A percentile compares a stretch with the other conserved stretches of the same genome.
phyloP scores from a whole-genome alignment of 441 rosid species.

The Adansonia madagascariensis region DNA sequence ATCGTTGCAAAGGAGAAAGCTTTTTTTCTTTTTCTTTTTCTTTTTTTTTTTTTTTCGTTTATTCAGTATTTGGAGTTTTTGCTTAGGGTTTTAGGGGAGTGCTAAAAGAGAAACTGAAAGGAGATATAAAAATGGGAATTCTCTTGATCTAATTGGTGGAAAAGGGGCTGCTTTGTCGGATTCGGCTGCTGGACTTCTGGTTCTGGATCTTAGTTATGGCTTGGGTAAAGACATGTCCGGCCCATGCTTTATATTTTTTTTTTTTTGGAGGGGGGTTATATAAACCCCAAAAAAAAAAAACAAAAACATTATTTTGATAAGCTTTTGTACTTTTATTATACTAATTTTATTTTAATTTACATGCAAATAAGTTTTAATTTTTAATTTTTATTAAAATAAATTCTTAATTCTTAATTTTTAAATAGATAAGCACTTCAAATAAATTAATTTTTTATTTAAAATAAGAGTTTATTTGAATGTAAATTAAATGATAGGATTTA shows the following conservation, averaged over 20 bases:
- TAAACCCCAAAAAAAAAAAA: no score
- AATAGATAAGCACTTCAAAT: no score
- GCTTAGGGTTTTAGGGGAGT: conserved; percentile 19
- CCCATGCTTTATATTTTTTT: neutral
- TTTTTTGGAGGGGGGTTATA: no score
- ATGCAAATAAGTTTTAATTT: no score
- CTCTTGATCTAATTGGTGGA: neutral
- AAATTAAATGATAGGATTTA: no score
- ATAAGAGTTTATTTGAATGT: no score
- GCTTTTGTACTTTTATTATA: no score
- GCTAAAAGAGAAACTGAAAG: neutral
- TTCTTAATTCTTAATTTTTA: no score
- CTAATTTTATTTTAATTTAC: no score
- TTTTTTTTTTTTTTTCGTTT: neutral
- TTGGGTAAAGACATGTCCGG: neutral
- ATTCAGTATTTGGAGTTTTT: neutral
- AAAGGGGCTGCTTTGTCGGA: neutral
- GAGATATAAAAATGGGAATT: neutral
- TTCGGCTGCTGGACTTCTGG: neutral
- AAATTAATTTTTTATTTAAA: no score
- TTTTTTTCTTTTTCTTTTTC: neutral
- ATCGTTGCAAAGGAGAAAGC: neutral
- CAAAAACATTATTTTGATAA: no score
- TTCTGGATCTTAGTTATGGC: conserved; percentile 3
- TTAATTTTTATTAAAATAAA: no score